These are phyloP conservation scores for Mentha longifolia DNA, from an alignment of 257 asterid species.

Conservation along the genomic window DNA sequence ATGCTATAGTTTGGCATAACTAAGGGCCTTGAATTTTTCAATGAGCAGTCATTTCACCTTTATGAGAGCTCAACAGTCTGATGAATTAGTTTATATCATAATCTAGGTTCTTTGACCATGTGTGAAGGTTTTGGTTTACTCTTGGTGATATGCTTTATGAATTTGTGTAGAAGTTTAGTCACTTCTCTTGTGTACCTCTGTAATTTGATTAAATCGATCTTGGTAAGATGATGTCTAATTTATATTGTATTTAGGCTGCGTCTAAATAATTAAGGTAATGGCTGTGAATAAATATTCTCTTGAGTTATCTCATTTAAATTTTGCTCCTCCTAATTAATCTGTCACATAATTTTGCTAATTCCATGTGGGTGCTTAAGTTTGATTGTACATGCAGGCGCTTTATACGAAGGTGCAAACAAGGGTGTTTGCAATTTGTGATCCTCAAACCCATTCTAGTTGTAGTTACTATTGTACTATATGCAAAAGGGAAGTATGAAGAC, in stretches of 20 bases:
- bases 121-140: not conserved
- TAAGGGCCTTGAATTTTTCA: slow-evolving; percentile 20
- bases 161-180: slow-evolving; percentile 6
- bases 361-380: slow-evolving; percentile 51
- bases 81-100: not conserved
- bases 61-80: slow-evolving; percentile 5
- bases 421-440: slow-evolving; percentile 96
- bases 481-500: slow-evolving; percentile 89
- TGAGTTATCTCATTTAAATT: slow-evolving; percentile 8
- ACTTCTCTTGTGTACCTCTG: slow-evolving; percentile 12
- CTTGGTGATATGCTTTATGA: slow-evolving; percentile 18
- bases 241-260: slow-evolving; percentile 9
- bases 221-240: not conserved
- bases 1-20: slow-evolving; percentile 17
- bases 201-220: slow-evolving; percentile 14
- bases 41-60: not conserved
- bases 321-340: slow-evolving; percentile 11
- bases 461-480: slow-evolving; percentile 79
- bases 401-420: slow-evolving; percentile 96
- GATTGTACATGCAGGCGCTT: slow-evolving; percentile 73
- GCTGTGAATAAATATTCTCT: slow-evolving; percentile 2
- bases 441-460: slow-evolving; percentile 87
- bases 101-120: not conserved
- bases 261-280: not conserved
- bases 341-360: slow-evolving; percentile 10